phyloP scores from a whole-genome alignment of 495 filamentous ascomycete genomes.

The Penicillium steckii region DNA sequence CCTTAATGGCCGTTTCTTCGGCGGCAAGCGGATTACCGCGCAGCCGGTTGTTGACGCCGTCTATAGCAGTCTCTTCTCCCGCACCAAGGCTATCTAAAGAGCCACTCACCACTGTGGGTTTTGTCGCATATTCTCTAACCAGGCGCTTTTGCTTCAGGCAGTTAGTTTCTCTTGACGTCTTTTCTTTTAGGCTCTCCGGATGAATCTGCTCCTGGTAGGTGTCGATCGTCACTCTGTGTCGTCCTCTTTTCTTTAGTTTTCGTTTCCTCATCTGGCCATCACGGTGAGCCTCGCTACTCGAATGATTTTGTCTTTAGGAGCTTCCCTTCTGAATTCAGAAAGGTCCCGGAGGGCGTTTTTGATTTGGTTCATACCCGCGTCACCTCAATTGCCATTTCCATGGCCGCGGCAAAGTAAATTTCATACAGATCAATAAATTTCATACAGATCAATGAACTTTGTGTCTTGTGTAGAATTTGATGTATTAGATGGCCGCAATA shows the following conservation, averaged over 20 bases:
- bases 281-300: conserved; percentile 12
- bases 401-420: background rate
- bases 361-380: background rate
- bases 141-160: conserved; percentile 18
- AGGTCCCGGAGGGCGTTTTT: background rate
- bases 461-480: background rate
- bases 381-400: too few species aligned
- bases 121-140: conserved; percentile 4
- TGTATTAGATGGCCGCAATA: background rate
- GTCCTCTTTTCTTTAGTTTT: conserved; percentile 5
- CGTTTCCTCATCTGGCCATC: conserved; percentile 8
- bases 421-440: background rate
- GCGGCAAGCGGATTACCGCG: conserved; percentile 83
- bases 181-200: conserved; percentile 25
- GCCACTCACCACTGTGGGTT: conserved; percentile 3
- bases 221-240: conserved; percentile 26
- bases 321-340: background rate
- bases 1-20: conserved; percentile 94
- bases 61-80: conserved; percentile 94
- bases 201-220: conserved; percentile 46
- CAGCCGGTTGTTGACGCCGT: conserved; percentile 96
- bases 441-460: background rate
- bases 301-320: conserved; percentile 35
- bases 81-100: conserved; percentile 67
- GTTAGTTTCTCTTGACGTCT: conserved; percentile 20